These are phyloP conservation scores for Leccinum fallax DNA, from an alignment of 1,284 basidiomycete genomes.

Conservation along the genomic window DNA sequence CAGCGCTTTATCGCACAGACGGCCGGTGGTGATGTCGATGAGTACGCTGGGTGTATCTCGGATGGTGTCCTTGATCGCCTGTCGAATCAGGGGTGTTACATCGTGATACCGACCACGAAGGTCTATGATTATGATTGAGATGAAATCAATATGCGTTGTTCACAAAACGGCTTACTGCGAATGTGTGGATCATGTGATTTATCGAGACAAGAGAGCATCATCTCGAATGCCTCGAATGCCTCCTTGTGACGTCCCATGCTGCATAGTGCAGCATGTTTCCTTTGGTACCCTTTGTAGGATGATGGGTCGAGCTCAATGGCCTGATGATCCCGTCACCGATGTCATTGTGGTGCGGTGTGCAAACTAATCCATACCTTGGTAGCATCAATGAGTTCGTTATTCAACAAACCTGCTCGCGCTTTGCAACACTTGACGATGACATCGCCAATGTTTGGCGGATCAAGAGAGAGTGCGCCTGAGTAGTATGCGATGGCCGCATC, in stretches of 20 bases:
- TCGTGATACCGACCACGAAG: not conserved
- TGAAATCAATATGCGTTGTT: not conserved
- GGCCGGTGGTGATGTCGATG: not conserved
- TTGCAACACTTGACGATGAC: not conserved
- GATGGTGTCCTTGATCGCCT: not conserved
- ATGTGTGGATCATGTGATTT: not conserved
- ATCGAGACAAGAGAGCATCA: not conserved
- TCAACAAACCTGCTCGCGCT: not conserved
- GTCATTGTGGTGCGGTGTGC: not conserved
- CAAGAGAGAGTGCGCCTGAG: not conserved
- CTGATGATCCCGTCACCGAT: not conserved
- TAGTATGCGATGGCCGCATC: not conserved
- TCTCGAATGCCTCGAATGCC: not conserved
- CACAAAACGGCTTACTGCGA: not conserved
- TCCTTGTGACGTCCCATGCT: not conserved
- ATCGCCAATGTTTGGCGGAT: not conserved
- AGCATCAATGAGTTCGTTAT: not conserved
- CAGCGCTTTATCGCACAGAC: not conserved
- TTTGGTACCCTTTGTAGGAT: conserved; percentile 1
- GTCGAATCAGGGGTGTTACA: not conserved
- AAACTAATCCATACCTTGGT: not conserved
- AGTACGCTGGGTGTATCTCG: not conserved
- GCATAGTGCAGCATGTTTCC: not conserved
- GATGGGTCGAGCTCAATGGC: not conserved
- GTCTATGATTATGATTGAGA: not conserved